Evolutionary conservation across 306 rosid genomes (phyloP).

Genomic region (Pyrus betulifolia): DNA sequence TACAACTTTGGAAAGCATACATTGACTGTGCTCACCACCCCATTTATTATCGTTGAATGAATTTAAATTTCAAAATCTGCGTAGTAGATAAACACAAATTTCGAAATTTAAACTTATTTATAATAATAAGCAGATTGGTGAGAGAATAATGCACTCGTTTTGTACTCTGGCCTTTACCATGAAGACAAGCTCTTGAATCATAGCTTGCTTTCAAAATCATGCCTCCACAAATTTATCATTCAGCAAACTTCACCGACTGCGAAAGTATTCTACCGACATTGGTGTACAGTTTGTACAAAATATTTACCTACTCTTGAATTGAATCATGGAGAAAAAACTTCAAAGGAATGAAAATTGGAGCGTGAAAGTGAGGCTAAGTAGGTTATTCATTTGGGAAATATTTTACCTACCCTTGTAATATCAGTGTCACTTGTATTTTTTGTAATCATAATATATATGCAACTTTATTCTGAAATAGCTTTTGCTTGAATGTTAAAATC

Average conservation of each 20-base stretch:
- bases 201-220: background rate
- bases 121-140: no score
- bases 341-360: background rate
- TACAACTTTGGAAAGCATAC: background rate
- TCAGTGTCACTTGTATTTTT: background rate
- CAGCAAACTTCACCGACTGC: background rate
- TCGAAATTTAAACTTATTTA: no score
- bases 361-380: background rate
- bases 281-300: background rate
- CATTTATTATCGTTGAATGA: no score
- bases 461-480: background rate
- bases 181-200: background rate
- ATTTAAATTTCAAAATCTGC: no score
- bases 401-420: background rate
- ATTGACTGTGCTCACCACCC: no score
- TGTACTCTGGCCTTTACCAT: background rate
- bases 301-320: background rate
- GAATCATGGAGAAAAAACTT: conserved; percentile 8
- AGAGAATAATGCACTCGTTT: background rate
- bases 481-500: background rate
- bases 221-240: background rate
- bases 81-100: no score
- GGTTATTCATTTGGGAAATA: background rate
- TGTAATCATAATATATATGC: background rate
- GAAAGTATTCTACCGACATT: background rate